These are phyloP conservation scores for Raphidocelis subcapitata DNA, from an alignment of 139 green algal species.

Conservation along the genomic window DNA sequence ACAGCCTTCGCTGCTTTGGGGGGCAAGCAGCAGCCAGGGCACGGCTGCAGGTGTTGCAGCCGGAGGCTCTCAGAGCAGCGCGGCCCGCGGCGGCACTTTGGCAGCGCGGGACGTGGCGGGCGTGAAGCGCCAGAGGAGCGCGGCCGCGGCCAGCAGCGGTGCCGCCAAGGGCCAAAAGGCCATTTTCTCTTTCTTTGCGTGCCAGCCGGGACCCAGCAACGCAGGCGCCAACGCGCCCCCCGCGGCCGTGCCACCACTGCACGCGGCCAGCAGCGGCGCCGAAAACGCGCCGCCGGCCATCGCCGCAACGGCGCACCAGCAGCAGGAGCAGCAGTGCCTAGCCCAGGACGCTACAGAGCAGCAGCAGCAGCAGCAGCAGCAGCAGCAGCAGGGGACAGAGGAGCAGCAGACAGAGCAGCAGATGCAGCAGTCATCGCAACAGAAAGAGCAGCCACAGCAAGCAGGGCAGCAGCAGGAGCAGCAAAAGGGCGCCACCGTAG, in stretches of 20 bases:
- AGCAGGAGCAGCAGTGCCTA: neutral
- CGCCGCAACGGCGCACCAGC: neutral
- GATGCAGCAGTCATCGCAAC: neutral
- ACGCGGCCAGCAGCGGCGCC: neutral
- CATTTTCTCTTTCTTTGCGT: neutral
- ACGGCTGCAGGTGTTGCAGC: neutral
- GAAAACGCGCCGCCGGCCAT: neutral
- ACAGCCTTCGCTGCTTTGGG: too few relatives aligned
- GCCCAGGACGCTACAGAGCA: neutral
- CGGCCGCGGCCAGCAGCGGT: neutral
- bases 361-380: neutral
- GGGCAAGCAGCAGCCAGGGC: neutral
- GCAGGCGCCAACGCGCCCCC: neutral
- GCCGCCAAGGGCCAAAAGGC: too few relatives aligned
- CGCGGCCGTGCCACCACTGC: neutral
- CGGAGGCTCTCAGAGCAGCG: neutral
- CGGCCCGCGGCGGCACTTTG: too few relatives aligned
- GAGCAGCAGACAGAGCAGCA: neutral
- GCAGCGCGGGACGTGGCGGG: too few relatives aligned
- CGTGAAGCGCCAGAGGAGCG: neutral
- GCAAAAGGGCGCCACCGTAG: neutral
- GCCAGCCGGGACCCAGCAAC: too few relatives aligned
- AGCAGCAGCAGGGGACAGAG: neutral
- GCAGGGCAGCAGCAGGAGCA: neutral
- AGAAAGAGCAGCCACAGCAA: conserved; percentile 1